Conservation (phyloP, 2,329 filamentous ascomycete species). For the Calonectria pseudoreteaudii region DNA sequence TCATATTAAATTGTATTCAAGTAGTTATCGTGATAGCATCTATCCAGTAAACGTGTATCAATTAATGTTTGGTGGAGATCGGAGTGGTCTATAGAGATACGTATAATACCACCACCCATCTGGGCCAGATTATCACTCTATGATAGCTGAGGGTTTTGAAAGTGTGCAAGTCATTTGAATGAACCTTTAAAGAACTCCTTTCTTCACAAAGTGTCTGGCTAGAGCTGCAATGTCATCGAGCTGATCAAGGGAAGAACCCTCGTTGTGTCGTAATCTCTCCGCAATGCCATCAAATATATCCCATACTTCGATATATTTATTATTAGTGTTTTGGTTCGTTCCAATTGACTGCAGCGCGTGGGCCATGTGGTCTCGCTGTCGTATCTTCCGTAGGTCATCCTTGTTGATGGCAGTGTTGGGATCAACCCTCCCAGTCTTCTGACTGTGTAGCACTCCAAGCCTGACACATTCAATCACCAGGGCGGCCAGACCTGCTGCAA, state of each 20-base stretch:
- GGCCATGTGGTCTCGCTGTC: background rate
- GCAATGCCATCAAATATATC: background rate
- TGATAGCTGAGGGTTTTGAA: no score
- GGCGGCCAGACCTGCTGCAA: conserved; percentile 15
- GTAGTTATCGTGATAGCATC: no score
- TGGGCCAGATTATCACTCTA: no score
- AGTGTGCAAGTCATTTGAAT: no score
- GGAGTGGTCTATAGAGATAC: no score
- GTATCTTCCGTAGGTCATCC: background rate
- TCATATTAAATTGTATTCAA: no score
- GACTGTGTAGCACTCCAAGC: conserved; percentile 11
- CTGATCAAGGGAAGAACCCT: conserved; percentile 11
- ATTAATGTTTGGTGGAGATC: no score
- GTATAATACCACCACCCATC: no score
- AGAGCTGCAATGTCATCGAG: conserved; percentile 9
- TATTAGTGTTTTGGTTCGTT: conserved; percentile 13
- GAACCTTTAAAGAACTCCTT: background rate
- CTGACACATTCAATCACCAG: conserved; percentile 23
- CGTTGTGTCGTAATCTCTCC: conserved; percentile 5
- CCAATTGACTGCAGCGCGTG: background rate
- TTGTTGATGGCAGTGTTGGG: conserved; percentile 3
- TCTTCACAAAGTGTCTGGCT: conserved; percentile 8
- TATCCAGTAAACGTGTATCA: no score
- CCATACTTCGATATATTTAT: conserved; percentile 13
- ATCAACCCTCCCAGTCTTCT: background rate